Percentiles rank a stretch among this genome's conserved stretches.
These are phyloP conservation scores for Xylaria sp. DNA, from an alignment of 2,329 filamentous ascomycete genomes.

Conservation along the genomic window DNA sequence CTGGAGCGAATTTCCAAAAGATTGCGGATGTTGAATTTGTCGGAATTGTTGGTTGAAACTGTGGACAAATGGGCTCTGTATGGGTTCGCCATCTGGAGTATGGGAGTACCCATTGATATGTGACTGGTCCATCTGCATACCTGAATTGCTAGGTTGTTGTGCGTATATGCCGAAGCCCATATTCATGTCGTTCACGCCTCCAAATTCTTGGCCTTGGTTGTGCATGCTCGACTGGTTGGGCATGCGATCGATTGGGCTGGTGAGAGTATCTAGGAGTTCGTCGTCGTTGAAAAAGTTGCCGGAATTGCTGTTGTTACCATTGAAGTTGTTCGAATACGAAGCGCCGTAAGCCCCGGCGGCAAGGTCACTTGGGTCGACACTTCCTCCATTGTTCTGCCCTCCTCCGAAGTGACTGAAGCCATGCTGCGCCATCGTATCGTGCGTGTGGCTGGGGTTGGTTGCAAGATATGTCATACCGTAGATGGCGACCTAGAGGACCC, in stretches of 20 bases:
- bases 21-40: slow-evolving; percentile 69
- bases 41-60: slow-evolving; percentile 85
- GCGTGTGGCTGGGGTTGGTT: slow-evolving; percentile 33
- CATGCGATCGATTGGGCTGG: slow-evolving; percentile 62
- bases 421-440: slow-evolving; percentile 64
- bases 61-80: slow-evolving; percentile 88
- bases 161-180: slow-evolving; percentile 68
- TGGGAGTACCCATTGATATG: slow-evolving; percentile 87
- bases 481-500: slow-evolving; percentile 33
- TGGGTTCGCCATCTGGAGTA: slow-evolving; percentile 90
- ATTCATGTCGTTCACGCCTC: slow-evolving; percentile 64
- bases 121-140: slow-evolving; percentile 71
- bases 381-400: slow-evolving; percentile 64
- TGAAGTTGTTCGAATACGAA: slow-evolving; percentile 71
- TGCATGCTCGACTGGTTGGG: slow-evolving; percentile 61
- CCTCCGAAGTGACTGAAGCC: slow-evolving; percentile 67
- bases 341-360: slow-evolving; percentile 70
- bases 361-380: slow-evolving; percentile 87
- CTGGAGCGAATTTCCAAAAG: slow-evolving; percentile 66
- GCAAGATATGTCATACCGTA: slow-evolving; percentile 35
- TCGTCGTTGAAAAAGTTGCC: slow-evolving; percentile 89
- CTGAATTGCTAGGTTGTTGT: slow-evolving; percentile 65
- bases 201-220: slow-evolving; percentile 66
- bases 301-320: slow-evolving; percentile 66
- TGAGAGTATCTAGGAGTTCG: slow-evolving; percentile 82